phyloP scores from a whole-genome alignment of 768 basidiomycete genomes.

The Auriculariales sp. region DNA sequence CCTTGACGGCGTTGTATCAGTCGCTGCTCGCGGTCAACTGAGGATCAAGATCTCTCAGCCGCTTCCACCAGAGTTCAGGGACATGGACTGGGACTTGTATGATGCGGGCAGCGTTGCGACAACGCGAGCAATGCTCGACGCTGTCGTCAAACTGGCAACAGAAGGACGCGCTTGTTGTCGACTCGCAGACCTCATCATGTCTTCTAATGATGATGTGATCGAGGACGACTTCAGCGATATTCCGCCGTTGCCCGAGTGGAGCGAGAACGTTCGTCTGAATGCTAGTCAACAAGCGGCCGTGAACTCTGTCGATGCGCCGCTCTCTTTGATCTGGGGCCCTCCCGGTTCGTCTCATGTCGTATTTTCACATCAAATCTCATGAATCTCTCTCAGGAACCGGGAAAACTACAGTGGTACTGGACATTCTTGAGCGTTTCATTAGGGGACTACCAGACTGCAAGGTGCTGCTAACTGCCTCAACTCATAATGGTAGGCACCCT shows the following conservation, averaged over 20 bases:
- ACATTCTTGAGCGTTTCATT: conserved; percentile 35
- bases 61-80: conserved; percentile 42
- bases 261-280: conserved; percentile 24
- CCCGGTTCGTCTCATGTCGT: conserved; percentile 27
- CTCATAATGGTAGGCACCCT: conserved; percentile 38
- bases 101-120: conserved; percentile 49
- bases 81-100: conserved; percentile 52
- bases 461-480: conserved; percentile 58
- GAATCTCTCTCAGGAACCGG: conserved; percentile 45
- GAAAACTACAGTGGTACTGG: conserved; percentile 56
- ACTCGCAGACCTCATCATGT: conserved; percentile 37
- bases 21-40: conserved; percentile 37
- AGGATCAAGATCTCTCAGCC: conserved; percentile 39
- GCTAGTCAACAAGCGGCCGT: conserved; percentile 41
- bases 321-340: conserved; percentile 57
- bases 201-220: too few species aligned
- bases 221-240: conserved; percentile 8
- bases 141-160: conserved; percentile 30
- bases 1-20: conserved; percentile 45
- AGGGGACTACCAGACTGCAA: conserved; percentile 21
- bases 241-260: conserved; percentile 6
- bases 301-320: conserved; percentile 23
- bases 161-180: conserved; percentile 31
- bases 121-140: conserved; percentile 51
- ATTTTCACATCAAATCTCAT: not conserved